Percentiles rank a stretch among this genome's conserved stretches.
Conservation (phyloP, 306 rosid genomes). For the Fragaria ananassa region DNA sequence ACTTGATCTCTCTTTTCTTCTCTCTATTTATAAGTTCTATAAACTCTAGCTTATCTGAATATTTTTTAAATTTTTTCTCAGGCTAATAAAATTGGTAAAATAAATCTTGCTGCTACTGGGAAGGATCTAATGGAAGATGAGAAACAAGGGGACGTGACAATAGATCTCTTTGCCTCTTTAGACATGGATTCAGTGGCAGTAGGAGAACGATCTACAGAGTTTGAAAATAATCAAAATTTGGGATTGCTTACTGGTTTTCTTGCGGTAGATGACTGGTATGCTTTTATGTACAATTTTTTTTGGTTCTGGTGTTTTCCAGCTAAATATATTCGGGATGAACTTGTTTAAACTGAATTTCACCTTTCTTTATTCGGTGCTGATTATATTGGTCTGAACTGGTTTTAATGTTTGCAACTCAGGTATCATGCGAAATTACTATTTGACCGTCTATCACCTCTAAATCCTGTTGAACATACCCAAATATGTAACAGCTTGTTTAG, state of each 20-base stretch:
- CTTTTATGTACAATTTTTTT: not conserved
- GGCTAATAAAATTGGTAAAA: slow-evolving; percentile 93
- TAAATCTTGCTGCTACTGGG: slow-evolving; percentile 96
- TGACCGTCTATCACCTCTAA: slow-evolving; percentile 72
- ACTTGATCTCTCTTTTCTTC: not conserved
- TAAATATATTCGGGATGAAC: not conserved
- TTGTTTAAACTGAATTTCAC: not conserved
- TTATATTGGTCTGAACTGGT: slow-evolving; percentile 17
- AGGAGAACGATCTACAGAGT: slow-evolving; percentile 71
- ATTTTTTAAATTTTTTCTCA: slow-evolving; percentile 27
- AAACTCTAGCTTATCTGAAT: not conserved
- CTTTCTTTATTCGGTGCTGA: not conserved
- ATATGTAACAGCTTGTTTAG: slow-evolving; percentile 83
- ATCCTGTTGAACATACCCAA: slow-evolving; percentile 83
- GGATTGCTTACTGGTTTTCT: slow-evolving; percentile 96
- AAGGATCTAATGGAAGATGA: slow-evolving; percentile 98
- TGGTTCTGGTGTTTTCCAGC: not conserved
- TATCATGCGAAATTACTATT: slow-evolving; percentile 75
- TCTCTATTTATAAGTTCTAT: not conserved
- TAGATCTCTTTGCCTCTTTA: slow-evolving; percentile 80
- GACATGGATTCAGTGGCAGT: slow-evolving; percentile 79
- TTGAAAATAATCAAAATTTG: slow-evolving; percentile 80
- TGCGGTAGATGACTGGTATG: slow-evolving; percentile 89
- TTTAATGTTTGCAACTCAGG: slow-evolving; percentile 43
- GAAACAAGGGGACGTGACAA: slow-evolving; percentile 83